phyloP scores from a whole-genome alignment of 768 basidiomycete species.

The Mycena chlorophos region DNA sequence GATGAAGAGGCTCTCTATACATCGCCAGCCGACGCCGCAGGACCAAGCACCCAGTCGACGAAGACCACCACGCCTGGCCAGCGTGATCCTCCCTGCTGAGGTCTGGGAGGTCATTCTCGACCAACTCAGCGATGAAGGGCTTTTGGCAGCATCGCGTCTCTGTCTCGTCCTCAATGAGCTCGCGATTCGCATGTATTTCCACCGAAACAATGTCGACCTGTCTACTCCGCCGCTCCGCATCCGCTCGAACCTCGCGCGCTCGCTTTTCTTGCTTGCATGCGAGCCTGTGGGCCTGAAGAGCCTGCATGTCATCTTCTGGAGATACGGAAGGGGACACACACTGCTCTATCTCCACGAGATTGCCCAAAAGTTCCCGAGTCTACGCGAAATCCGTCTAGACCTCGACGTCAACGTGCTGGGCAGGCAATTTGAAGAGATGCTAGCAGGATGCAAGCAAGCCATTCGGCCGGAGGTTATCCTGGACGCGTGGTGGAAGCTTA shows the following conservation, averaged over 20 bases:
- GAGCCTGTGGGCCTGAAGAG: neutral
- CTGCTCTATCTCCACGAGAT: neutral
- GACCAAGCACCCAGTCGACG: no score
- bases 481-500: neutral
- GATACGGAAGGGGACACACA: neutral
- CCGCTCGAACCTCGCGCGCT: neutral
- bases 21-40: no score
- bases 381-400: neutral
- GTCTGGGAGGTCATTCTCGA: slow-evolving; percentile 1
- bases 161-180: slow-evolving; percentile 3
- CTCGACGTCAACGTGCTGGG: neutral
- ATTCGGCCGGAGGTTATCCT: neutral
- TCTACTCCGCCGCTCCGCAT: neutral
- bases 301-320: neutral
- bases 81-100: neutral
- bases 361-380: neutral
- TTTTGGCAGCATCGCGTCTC: neutral
- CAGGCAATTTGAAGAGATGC: neutral
- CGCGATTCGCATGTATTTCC: neutral
- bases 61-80: neutral
- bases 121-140: neutral
- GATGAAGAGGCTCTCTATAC: no score
- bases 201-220: neutral
- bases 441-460: neutral
- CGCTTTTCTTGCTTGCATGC: neutral